Conservation (phyloP, 345 rosid genomes). For the Durio zibethinus region DNA sequence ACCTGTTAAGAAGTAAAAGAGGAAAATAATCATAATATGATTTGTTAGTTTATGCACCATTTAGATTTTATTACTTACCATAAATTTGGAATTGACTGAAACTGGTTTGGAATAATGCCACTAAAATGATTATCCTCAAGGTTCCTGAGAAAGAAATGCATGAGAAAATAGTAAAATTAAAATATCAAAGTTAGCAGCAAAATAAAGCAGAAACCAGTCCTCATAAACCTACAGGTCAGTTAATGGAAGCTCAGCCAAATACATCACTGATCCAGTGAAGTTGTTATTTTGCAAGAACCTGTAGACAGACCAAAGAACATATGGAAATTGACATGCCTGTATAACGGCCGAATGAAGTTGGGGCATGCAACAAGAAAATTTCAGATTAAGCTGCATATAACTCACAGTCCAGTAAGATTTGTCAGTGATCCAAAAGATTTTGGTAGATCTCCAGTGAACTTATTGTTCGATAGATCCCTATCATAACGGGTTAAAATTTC, state of each 20-base stretch:
- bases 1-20: slow-evolving; percentile 43
- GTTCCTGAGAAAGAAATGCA: slow-evolving; percentile 50
- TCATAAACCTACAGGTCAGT: slow-evolving; percentile 57
- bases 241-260: slow-evolving; percentile 72
- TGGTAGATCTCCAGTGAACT: slow-evolving; percentile 83
- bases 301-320: slow-evolving; percentile 13
- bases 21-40: slow-evolving; percentile 2
- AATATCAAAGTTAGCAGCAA: slow-evolving; percentile 13
- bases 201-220: slow-evolving; percentile 5
- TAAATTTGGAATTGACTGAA: slow-evolving; percentile 75
- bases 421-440: slow-evolving; percentile 68
- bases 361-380: slow-evolving; percentile 2
- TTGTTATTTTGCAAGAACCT: slow-evolving; percentile 83
- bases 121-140: slow-evolving; percentile 74
- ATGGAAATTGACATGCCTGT: slow-evolving; percentile 3
- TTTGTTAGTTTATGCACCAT: neutral
- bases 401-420: slow-evolving; percentile 76
- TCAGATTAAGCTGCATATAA: slow-evolving; percentile 8
- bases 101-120: slow-evolving; percentile 76
- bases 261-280: slow-evolving; percentile 85
- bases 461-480: slow-evolving; percentile 88
- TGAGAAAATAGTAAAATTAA: slow-evolving; percentile 25
- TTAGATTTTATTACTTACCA: slow-evolving; percentile 44
- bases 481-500: slow-evolving; percentile 7
- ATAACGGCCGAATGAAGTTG: neutral